Evolutionary conservation across 192 early-diverging fungal species (phyloP).

Genomic region (Backusella circina): DNA sequence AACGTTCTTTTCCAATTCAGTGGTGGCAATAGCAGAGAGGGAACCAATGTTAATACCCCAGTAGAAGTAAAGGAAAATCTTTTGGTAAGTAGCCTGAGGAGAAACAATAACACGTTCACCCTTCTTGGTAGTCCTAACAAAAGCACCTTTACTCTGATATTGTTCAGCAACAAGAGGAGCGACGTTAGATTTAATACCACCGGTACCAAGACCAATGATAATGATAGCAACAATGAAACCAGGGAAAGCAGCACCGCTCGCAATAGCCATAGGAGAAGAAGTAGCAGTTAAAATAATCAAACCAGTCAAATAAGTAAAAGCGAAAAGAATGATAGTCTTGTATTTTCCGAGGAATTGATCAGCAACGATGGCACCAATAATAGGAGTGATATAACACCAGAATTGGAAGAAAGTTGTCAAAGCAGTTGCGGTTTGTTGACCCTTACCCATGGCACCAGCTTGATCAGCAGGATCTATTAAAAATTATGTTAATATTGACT

Average conservation of each 20-base stretch:
- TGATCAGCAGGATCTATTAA: conserved; percentile 32
- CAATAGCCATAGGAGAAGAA: conserved; percentile 54
- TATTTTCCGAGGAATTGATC: conserved; percentile 76
- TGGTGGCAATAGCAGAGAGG: conserved; percentile 55
- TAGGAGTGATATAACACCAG: conserved; percentile 58
- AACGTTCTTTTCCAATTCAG: conserved; percentile 55
- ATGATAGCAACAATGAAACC: conserved; percentile 67
- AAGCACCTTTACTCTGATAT: conserved; percentile 48
- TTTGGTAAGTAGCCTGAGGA: conserved; percentile 64
- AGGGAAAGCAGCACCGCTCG: conserved; percentile 52
- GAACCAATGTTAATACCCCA: conserved; percentile 69
- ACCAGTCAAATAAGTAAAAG: conserved; percentile 61
- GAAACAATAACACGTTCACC: conserved; percentile 60
- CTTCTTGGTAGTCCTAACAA: conserved; percentile 50
- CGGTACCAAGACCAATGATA: conserved; percentile 71
- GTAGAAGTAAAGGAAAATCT: conserved; percentile 85
- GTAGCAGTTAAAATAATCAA: conserved; percentile 59
- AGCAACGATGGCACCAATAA: conserved; percentile 59
- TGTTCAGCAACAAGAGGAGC: conserved; percentile 78
- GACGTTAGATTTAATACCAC: conserved; percentile 79
- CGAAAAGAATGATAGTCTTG: conserved; percentile 66
- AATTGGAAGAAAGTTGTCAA: conserved; percentile 54
- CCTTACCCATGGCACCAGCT: conserved; percentile 47
- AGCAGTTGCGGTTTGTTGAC: conserved; percentile 52
- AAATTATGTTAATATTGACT: neutral